phyloP scores from a whole-genome alignment of 1,284 basidiomycete genomes.

The Rhizoctonia solani region DNA sequence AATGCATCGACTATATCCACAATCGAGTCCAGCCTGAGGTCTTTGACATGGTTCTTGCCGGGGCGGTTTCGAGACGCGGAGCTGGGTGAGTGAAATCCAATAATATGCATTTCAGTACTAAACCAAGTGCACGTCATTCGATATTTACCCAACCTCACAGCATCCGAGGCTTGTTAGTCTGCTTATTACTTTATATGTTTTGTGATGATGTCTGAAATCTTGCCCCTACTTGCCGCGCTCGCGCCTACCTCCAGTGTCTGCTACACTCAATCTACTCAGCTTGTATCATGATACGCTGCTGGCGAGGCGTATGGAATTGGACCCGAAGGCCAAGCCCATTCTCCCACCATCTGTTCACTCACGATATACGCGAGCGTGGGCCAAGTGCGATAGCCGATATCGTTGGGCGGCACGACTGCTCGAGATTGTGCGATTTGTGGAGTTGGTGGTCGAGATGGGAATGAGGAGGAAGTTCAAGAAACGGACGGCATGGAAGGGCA shows the following conservation, averaged over 20 bases:
- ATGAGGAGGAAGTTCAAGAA: constrained; percentile 64
- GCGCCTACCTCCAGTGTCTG: constrained; percentile 57
- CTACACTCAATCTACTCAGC: constrained; percentile 73
- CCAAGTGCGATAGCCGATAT: constrained; percentile 66
- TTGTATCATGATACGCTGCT: constrained; percentile 88
- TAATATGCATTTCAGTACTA: background rate
- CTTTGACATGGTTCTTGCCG: constrained; percentile 91
- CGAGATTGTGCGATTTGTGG: constrained; percentile 74
- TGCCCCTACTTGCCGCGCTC: constrained; percentile 31
- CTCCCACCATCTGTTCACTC: constrained; percentile 70
- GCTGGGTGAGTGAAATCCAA: constrained; percentile 48
- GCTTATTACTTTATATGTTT: constrained; percentile 38
- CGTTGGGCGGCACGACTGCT: constrained; percentile 74
- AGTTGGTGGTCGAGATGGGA: constrained; percentile 88
- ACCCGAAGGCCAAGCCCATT: constrained; percentile 68
- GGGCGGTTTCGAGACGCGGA: constrained; percentile 97
- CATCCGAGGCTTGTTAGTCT: constrained; percentile 84
- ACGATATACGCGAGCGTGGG: constrained; percentile 84
- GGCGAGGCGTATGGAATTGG: constrained; percentile 59
- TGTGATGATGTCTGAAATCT: constrained; percentile 2
- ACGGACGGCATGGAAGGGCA: constrained; percentile 68
- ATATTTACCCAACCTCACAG: constrained; percentile 43
- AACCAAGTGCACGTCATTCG: background rate
- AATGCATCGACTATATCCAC: constrained; percentile 85
- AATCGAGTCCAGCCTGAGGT: constrained; percentile 85